Base-by-base conservation (phyloP, 306 rosid genomes). In the Luffa aegyptiaca region DNA sequence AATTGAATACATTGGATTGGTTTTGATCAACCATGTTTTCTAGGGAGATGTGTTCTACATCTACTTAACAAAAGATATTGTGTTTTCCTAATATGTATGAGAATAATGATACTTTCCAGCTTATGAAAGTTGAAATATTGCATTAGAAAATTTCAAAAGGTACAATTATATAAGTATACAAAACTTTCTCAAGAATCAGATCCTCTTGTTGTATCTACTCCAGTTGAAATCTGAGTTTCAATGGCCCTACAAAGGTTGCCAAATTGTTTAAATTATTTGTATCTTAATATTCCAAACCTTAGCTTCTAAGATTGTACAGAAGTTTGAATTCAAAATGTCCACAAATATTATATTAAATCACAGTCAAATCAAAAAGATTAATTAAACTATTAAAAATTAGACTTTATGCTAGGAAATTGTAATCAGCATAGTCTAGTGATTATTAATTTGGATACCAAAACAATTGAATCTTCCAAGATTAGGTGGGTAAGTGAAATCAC, bases 401-500 rank as follows among this genome's bases (percentile, higher is more conserved):
- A 26, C 31, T 26, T 26, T 26, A n/a, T n/a, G n/a, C n/a, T 61
- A 62, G 8, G 3, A 62, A 58, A 62, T 12, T 36, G 5, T 36
- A 33, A 16, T 35, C 1, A 5, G 17, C 31, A 41, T 8, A 17
- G 31, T 66, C 16, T n/a, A n/a, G 13, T n/a, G 8, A 36, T 68
- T 68, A 69, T 41, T 37, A 68, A 68, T 18, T 69, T 44, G 9
- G 18, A 44, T 42, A 69, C 75, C 55, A 44, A 69, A 69, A 42
- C 35, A 68, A 6, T 44, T 69, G 35, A 44, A 41, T 42, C 33
- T 20, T 69, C 35, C 9, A 20, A 69, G 4, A n/a, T 42, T 69
- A 69, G 75, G 75, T 69, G 75, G 53, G 37, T 42, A 69, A n/a
- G 55, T 69, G 51, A 69, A 44, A 44, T 69, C 55, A 42, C 55